phyloP scores from a whole-genome alignment of 2,329 filamentous ascomycete genomes.

The Aspergillus arachidicola region DNA sequence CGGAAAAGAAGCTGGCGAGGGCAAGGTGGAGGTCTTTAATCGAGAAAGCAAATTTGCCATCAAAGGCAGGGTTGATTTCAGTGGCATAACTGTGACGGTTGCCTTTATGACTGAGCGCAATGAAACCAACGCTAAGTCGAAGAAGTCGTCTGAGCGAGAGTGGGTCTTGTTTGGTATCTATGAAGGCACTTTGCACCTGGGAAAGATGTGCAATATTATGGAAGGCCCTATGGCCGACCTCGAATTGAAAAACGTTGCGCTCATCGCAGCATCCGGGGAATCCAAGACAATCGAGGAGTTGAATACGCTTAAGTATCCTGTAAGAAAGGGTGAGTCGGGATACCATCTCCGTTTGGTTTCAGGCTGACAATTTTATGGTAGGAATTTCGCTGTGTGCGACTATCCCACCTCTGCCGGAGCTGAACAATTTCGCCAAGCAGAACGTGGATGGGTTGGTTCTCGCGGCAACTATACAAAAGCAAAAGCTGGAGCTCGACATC shows the following conservation, averaged over 20 bases:
- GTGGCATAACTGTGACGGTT: not conserved
- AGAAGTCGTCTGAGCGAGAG: not conserved
- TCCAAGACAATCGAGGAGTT: not conserved
- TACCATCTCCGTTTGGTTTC: not conserved
- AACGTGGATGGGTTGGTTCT: not conserved
- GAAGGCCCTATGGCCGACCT: not conserved
- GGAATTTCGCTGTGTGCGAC: not conserved
- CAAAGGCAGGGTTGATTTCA: not conserved
- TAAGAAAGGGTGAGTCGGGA: not conserved
- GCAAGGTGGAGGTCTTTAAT: not conserved
- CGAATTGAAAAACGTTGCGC: not conserved
- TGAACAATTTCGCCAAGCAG: not conserved
- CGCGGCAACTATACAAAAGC: not conserved
- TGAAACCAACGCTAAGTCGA: not conserved
- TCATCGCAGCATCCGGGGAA: not conserved
- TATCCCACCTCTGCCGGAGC: not conserved
- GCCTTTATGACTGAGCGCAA: not conserved
- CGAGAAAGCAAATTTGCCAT: constrained; percentile 2
- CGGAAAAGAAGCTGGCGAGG: not conserved
- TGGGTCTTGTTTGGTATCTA: not conserved
- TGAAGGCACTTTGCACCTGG: not conserved
- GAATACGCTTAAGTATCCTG: not conserved
- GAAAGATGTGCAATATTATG: not conserved
- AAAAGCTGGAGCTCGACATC: not conserved
- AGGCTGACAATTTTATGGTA: not conserved